Base-by-base conservation (phyloP, 768 basidiomycete genomes). In the Agrocybe pediades region DNA sequence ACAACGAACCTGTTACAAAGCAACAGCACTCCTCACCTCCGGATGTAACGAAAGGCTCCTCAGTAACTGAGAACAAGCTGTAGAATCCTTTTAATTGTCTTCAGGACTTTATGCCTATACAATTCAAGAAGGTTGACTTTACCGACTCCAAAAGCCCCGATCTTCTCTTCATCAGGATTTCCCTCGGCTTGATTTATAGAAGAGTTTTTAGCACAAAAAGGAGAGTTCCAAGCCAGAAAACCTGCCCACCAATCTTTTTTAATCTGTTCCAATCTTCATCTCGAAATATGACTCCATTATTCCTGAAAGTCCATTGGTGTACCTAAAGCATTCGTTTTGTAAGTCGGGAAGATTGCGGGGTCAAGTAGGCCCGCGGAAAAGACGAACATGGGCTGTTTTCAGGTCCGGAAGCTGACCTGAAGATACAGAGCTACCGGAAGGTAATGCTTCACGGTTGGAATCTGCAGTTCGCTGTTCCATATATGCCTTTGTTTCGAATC, bases 111-210 rank as follows among this genome's bases (percentile, higher is more conserved):
- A 17, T 29, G 26, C 8, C 43, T 49, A 51, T 20, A 16, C 25
- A 9, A 36, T 19, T n/a, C 52, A 16, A 20, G 23, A 40, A 50
- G 9, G 2, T 46, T 46, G 9, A 17, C 68, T 81, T 51, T 54
- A 82, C 87, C 88, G n/a, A 91, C 90, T 52, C 90, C 92, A 60
- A 93, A 93, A n/a, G 94, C 93, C 13, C 96, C 95, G 43, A 98
- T 94, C 75, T 94, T 95, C 69, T 89, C 86, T 68, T 95, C 92
- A 60, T 95, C 90, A 0, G 95, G 95, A 66, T 98, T 97, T 0
- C 95, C 95, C 62, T 93, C 89, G 9, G 95, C 95, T 86, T 60
- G 30, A 44, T 30, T 59, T 8, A 53, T 17, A 25, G 17, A 26
- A 48, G 13, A 54, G 13, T 39, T 2, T 46, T 19, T 41, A 6